Percentiles rank a stretch among this genome's conserved stretches.
Evolutionary conservation across 1,284 basidiomycete species (phyloP).

Genomic region (Tremellales sp.): DNA sequence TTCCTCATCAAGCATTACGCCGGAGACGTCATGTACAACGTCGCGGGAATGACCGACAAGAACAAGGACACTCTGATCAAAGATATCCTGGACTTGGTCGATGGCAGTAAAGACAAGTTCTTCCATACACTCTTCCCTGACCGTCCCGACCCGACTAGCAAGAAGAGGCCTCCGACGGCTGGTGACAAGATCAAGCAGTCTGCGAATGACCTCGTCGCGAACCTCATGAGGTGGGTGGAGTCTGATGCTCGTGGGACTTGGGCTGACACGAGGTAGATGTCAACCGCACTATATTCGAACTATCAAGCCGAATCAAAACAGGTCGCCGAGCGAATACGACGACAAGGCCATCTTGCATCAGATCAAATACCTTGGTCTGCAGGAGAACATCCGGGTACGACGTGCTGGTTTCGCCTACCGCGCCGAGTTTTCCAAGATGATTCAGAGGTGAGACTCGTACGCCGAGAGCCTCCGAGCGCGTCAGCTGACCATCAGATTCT

Average conservation of each 20-base stretch:
- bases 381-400: slow-evolving; percentile 97
- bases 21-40: slow-evolving; percentile 97
- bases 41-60: slow-evolving; percentile 98
- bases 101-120: slow-evolving; percentile 73
- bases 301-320: slow-evolving; percentile 98
- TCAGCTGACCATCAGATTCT: slow-evolving; percentile 59
- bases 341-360: slow-evolving; percentile 93
- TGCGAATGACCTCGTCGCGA: slow-evolving; percentile 87
- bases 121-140: slow-evolving; percentile 89
- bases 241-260: too few relatives aligned
- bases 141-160: slow-evolving; percentile 90
- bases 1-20: slow-evolving; percentile 94
- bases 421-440: slow-evolving; percentile 87
- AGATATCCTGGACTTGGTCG: slow-evolving; percentile 87
- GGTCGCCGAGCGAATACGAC: slow-evolving; percentile 89
- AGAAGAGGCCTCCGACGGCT: slow-evolving; percentile 96
- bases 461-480: neutral
- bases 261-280: slow-evolving; percentile 65
- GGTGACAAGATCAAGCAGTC: slow-evolving; percentile 97
- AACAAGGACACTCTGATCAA: slow-evolving; percentile 98
- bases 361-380: slow-evolving; percentile 97
- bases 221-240: slow-evolving; percentile 31
- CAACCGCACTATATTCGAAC: slow-evolving; percentile 99
- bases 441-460: slow-evolving; percentile 65
- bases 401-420: slow-evolving; percentile 97